Base-by-base conservation (phyloP, 2,329 filamentous ascomycete species). In the Fusarium annulatum region DNA sequence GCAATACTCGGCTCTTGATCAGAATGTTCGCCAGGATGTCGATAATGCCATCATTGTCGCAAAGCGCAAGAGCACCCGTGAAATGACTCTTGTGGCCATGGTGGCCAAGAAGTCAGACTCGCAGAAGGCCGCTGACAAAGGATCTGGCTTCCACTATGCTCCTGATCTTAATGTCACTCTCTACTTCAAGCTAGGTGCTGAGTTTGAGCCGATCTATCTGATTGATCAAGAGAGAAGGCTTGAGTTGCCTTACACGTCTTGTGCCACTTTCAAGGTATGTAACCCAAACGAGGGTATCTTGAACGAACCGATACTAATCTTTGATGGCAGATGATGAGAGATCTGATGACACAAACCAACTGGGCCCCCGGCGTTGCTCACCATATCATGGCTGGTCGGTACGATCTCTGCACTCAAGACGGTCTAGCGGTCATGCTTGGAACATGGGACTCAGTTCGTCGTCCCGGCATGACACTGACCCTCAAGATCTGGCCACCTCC, bases 391-490 rank as follows among this genome's bases (percentile, higher is more conserved):
- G 19, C 18, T 14, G 38, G 48, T 10, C 36, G n/a, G 2, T 61
- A 56, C n/a, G 30, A 36, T 43, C 28, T 67, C 26, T 48, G 3
- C 11, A 42, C 53, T 1, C 11, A 48, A 2, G n/a, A 41, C 2
- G 33, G 16, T 3, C 10, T 23, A 2, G 5, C 11, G 2, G 18
- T 68, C 5, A n/a, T 33, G 11, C 6, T 10, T 9, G 11, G n/a
- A 11, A 38, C 28, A 5, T 68, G 65, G 65, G 46, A 53, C 18
- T 42, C 64, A 3, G 9, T 68, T 1, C 64, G 64, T 3, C 42
- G n/a, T 14, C 65, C 65, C 9, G 65, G 65, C 4, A 49, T 68
- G 34, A 49, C 26, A 12, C 23, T 68, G 23, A 41, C 8, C 18
- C 21, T 62, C 21, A 38, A 33, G 12, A 15, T 34, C 8, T 36